Conservation (phyloP, 108 stramenopile species). For the Aurantiochytrium sp. region DNA sequence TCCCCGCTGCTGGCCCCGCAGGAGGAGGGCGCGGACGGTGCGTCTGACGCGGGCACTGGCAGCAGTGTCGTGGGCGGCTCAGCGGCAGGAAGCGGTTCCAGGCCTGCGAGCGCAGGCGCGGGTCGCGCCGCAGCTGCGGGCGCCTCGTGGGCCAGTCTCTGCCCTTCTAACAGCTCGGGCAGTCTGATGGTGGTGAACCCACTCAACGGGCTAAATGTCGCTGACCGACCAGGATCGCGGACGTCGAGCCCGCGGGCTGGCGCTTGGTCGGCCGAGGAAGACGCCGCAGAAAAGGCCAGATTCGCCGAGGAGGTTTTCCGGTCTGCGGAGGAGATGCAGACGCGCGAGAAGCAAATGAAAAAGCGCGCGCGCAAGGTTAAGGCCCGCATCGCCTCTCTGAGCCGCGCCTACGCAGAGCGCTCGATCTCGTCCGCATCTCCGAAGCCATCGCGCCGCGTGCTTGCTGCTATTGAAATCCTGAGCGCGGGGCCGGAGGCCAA, state of each 20-base stretch:
- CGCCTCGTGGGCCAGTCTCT: too few relatives aligned
- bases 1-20: not conserved
- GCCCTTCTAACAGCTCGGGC: too few relatives aligned
- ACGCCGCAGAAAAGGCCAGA: not conserved
- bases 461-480: not conserved
- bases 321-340: constrained; percentile 1
- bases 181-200: not conserved
- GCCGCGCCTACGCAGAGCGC: not conserved
- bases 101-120: too few relatives aligned
- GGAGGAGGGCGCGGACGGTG: not conserved
- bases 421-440: too few relatives aligned
- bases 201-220: too few relatives aligned
- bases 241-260: too few relatives aligned
- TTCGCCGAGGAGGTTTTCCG: not conserved
- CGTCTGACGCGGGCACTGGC: too few relatives aligned
- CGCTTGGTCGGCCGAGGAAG: not conserved
- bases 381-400: not conserved
- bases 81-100: too few relatives aligned
- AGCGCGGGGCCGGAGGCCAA: not conserved
- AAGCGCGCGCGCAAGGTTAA: not conserved
- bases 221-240: too few relatives aligned
- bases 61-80: too few relatives aligned
- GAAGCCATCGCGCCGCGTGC: too few relatives aligned
- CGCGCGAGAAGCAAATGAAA: constrained; percentile 6
- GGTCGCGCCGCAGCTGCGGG: too few relatives aligned